Conservation (phyloP, 2,329 filamentous ascomycete species). For the Botrytis tulipae region DNA sequence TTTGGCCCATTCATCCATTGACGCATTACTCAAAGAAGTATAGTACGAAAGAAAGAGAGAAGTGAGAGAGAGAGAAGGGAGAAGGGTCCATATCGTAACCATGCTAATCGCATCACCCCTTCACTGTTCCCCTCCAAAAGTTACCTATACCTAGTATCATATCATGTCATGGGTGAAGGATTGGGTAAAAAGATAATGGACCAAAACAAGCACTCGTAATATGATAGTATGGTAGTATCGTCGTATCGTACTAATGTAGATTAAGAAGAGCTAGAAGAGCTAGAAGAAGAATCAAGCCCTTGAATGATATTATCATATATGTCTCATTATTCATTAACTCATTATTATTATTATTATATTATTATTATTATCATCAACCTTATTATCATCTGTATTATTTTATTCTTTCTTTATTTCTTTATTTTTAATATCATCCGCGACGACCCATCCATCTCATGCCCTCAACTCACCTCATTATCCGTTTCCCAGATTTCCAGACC, state of each 20-base stretch:
- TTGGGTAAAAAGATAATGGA: conserved; percentile 2
- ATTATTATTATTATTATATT: background rate
- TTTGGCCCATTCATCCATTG: background rate
- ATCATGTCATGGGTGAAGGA: conserved; percentile 2
- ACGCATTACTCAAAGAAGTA: background rate
- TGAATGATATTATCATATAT: background rate
- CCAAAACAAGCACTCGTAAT: background rate
- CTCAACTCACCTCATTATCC: conserved; percentile 12
- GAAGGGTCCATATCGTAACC: conserved; percentile 13
- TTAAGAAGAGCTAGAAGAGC: conserved; percentile 7
- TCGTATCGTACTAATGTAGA: background rate
- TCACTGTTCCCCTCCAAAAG: conserved; percentile 7
- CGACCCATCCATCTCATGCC: conserved; percentile 10
- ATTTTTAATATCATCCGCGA: background rate
- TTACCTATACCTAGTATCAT: background rate
- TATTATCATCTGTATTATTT: no score
- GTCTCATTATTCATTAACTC: background rate
- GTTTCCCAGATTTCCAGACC: conserved; percentile 13
- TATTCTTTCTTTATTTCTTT: background rate
- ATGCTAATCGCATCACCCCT: conserved; percentile 5
- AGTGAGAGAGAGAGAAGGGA: background rate
- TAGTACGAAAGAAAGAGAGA: background rate
- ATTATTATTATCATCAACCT: background rate
- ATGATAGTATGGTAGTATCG: background rate
- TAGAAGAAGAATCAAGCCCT: background rate